phyloP scores from a whole-genome alignment of 75 land plant species.

The Chamaecyparis obtusa region DNA sequence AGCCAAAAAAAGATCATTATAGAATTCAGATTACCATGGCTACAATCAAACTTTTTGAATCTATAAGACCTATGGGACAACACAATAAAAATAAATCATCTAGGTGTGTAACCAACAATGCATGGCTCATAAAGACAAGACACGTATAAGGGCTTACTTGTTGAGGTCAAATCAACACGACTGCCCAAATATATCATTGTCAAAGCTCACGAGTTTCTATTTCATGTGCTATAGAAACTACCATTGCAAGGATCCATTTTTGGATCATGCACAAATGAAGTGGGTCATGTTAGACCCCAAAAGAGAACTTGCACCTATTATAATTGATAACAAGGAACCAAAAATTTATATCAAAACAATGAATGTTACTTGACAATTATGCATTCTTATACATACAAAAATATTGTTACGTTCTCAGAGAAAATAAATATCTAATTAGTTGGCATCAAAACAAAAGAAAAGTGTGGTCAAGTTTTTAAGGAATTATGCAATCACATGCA shows the following conservation, averaged over 20 bases:
- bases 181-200: no score
- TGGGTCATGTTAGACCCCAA: neutral
- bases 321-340: neutral
- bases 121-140: neutral
- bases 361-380: neutral
- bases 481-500: no score
- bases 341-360: no score
- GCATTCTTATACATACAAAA: neutral
- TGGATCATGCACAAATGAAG: neutral
- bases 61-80: neutral
- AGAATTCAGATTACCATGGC: neutral
- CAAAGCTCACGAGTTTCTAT: no score
- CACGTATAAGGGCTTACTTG: neutral
- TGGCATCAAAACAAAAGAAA: no score
- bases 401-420: neutral
- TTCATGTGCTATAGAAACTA: no score
- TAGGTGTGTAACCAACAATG: neutral
- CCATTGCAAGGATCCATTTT: neutral
- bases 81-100: neutral
- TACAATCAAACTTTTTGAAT: neutral
- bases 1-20: neutral
- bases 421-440: no score
- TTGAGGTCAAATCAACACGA: neutral
- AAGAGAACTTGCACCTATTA: neutral
- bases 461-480: no score